Percentiles rank a stretch among this genome's conserved stretches.
Conservation (phyloP, 177 flowering plant genomes). For the Vitis hybrid region DNA sequence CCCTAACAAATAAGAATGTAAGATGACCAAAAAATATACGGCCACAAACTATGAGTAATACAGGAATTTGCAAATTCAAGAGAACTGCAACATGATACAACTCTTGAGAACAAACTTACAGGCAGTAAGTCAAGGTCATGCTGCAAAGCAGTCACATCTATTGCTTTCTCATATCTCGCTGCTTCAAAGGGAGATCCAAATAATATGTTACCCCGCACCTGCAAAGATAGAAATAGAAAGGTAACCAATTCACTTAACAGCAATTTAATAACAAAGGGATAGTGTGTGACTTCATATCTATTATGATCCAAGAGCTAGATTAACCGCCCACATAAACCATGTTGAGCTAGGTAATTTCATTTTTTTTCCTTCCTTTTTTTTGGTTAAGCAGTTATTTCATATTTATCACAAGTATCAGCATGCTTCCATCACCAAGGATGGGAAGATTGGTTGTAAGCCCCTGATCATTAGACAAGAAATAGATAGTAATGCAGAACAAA, state of each 20-base stretch:
- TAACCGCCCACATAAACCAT: too few relatives aligned
- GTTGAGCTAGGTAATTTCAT: too few relatives aligned
- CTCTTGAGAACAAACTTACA: conserved; percentile 38
- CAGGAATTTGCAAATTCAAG: not conserved
- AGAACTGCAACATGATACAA: not conserved
- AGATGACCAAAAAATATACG: not conserved
- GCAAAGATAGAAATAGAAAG: conserved; percentile 2
- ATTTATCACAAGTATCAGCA: conserved; percentile 1
- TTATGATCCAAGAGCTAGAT: too few relatives aligned
- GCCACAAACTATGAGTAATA: not conserved
- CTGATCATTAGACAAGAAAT: not conserved
- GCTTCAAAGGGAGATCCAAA: conserved; percentile 82
- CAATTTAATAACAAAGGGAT: not conserved
- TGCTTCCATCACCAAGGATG: not conserved
- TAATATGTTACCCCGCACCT: conserved; percentile 95
- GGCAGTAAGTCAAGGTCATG: conserved; percentile 94
- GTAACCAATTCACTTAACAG: not conserved
- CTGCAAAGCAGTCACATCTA: conserved; percentile 78
- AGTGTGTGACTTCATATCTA: not conserved
- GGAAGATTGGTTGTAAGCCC: not conserved
- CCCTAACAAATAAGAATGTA: conserved; percentile 48
- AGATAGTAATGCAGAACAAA: not conserved
- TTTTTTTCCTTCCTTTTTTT: not conserved
- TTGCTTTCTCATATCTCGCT: conserved; percentile 60
- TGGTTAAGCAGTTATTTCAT: not conserved